Base-by-base conservation (phyloP, 2,329 filamentous ascomycete genomes). In the Colletotrichum liaoningense region DNA sequence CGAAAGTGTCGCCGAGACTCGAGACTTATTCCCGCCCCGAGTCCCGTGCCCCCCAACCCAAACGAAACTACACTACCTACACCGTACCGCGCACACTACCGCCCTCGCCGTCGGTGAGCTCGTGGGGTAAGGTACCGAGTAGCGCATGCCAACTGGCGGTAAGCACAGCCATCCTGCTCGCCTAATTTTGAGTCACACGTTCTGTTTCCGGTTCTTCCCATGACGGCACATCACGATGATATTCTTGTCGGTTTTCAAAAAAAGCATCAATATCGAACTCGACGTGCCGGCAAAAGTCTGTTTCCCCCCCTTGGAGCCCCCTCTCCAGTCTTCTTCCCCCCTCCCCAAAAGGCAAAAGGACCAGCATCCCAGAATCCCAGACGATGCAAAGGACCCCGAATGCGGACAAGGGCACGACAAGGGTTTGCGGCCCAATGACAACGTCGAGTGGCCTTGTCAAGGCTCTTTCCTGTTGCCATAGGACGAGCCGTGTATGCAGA, bases 351-450 rank as follows among this genome's bases (percentile, higher is more conserved):
- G 42, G 42, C 42, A n/a, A 49, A 49, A 49, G 42, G 19, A 49
- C 46, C 46, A 57, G 69, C 28, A 67, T 60, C 63, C 35, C 56
- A 62, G 22, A 58, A 35, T 65, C 67, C 67, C 55, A 69, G 70
- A 64, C 19, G 64, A 64, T 73, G 72, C 63, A 67, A 62, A 65
- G 65, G 69, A 74, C 66, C 65, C 67, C 73, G 56, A 75, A 70
- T 68, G 56, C 42, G 65, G 63, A 22, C 63, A 72, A 66, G 70
- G 65, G 59, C 66, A 49, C 28, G 63, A 55, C 74, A 73, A 73
- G 82, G 82, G 77, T 76, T 76, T 62, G 77, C 75, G 77, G 77
- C 79, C 83, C 83, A 84, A 85, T 84, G 75, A 78, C 71, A 75
- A 76, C 77, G 35, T 73, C 46, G 30, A 75, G 58, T 42, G 56